Percentiles rank a stretch among this genome's conserved stretches.
Conservation (phyloP, 495 filamentous ascomycete species). For the Trichoderma gamsii region DNA sequence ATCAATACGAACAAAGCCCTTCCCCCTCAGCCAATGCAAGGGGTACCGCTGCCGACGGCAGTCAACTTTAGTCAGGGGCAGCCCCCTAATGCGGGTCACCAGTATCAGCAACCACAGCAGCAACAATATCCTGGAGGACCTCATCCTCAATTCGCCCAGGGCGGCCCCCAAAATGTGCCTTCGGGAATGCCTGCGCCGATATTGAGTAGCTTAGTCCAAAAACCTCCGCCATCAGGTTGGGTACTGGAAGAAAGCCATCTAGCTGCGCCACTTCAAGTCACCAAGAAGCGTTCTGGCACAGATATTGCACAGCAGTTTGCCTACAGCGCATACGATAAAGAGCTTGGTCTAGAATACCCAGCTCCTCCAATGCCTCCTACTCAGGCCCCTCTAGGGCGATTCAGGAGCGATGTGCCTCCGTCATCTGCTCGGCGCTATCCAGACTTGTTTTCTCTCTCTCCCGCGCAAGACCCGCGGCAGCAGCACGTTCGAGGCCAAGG, state of each 20-base stretch:
- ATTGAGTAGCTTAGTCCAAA: constrained; percentile 24
- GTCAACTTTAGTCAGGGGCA: background rate
- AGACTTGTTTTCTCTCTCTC: constrained; percentile 23
- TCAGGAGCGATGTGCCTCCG: constrained; percentile 30
- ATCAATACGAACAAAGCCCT: background rate
- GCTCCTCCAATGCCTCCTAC: constrained; percentile 10
- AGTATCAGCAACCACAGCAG: constrained; percentile 13
- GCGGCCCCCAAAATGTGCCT: constrained; percentile 17
- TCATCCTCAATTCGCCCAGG: constrained; percentile 18
- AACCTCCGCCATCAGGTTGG: constrained; percentile 27
- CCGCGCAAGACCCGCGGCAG: constrained; percentile 7
- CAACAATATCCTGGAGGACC: background rate
- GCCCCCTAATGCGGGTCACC: background rate
- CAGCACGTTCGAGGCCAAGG: background rate
- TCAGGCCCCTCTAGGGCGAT: constrained; percentile 22
- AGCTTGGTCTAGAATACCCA: constrained; percentile 28
- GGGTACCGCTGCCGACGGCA: background rate
- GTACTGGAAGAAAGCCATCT: constrained; percentile 41
- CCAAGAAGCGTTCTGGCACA: constrained; percentile 13
- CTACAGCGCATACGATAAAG: constrained; percentile 40
- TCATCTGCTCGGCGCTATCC: constrained; percentile 36
- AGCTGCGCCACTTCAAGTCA: constrained; percentile 32
- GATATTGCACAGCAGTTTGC: constrained; percentile 29
- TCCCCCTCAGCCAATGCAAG: background rate
- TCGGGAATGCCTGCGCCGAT: constrained; percentile 20